A percentile compares a stretch with the other conserved stretches of the same genome.
Evolutionary conservation across 2,329 filamentous ascomycete genomes (phyloP).

Genomic region (Phaeosphaeria sp.): DNA sequence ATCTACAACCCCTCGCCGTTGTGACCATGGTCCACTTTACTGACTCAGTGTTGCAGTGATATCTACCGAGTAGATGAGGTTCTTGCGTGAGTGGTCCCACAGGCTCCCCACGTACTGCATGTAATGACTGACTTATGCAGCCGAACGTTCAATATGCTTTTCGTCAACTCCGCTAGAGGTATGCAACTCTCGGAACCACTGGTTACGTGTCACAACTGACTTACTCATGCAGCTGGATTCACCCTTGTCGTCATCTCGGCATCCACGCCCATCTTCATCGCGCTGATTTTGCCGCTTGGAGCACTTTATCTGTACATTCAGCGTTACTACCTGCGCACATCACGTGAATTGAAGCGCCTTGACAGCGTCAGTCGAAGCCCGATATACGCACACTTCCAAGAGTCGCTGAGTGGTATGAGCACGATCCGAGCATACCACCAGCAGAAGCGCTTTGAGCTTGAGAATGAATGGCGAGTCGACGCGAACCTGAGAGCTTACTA

Average conservation of each 20-base stretch:
- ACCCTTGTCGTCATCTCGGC: conserved; percentile 86
- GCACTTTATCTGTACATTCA: conserved; percentile 91
- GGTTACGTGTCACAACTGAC: conserved; percentile 23
- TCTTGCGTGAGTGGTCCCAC: conserved; percentile 64
- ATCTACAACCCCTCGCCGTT: not conserved
- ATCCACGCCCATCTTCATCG: conserved; percentile 79
- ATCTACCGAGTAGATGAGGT: conserved; percentile 89
- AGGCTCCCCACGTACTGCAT: conserved; percentile 1
- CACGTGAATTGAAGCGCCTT: conserved; percentile 92
- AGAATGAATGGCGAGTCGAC: conserved; percentile 98
- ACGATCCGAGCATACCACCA: conserved; percentile 96
- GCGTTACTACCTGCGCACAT: conserved; percentile 94
- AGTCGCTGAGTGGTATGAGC: conserved; percentile 89
- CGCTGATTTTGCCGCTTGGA: conserved; percentile 80
- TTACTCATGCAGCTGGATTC: conserved; percentile 63
- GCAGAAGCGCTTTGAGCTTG: conserved; percentile 82
- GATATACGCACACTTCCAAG: conserved; percentile 98
- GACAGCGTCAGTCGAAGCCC: conserved; percentile 96
- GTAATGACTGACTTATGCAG: conserved; percentile 43
- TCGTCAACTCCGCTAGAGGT: conserved; percentile 58
- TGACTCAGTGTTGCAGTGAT: conserved; percentile 59
- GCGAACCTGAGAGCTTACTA: conserved; percentile 94
- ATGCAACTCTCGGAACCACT: conserved; percentile 27
- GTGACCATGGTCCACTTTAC: conserved; percentile 7
- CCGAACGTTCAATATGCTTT: conserved; percentile 93